A percentile compares a stretch with the other conserved stretches of the same genome.
phyloP scores from a whole-genome alignment of 768 basidiomycete genomes.

The Chalciporus sphaerocephalus region DNA sequence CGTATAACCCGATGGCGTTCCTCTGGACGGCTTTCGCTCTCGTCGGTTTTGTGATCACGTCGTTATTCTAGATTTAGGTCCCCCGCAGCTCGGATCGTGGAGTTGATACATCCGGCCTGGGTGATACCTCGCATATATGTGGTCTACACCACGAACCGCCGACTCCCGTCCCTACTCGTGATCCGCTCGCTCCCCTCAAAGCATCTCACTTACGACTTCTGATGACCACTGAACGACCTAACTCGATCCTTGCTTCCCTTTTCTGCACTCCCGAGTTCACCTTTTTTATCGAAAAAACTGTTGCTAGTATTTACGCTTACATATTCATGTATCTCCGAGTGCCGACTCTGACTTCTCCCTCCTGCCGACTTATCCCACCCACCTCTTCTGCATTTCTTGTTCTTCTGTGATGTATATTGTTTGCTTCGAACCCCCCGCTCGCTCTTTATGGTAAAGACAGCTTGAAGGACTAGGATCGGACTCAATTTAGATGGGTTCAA shows the following conservation, averaged over 20 bases:
- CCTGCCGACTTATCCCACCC: no score
- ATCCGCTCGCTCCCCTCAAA: no score
- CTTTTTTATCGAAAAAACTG: no score
- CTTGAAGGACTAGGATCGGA: no score
- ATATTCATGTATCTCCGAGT: no score
- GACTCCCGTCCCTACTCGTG: neutral
- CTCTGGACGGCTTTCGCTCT: slow-evolving; percentile 17
- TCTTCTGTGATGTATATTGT: no score
- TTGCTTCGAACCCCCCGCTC: neutral
- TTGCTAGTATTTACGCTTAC: neutral
- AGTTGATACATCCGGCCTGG: neutral
- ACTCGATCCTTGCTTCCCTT: no score
- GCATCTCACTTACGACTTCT: neutral
- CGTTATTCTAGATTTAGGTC: slow-evolving; percentile 11
- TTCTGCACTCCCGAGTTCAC: no score
- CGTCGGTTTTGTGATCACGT: slow-evolving; percentile 7
- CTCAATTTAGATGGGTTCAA: no score
- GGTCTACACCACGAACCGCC: no score
- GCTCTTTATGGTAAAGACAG: neutral
- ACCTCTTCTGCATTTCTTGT: neutral
- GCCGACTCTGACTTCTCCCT: no score
- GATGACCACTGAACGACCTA: neutral
- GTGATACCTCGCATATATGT: no score
- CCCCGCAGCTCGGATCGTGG: neutral
- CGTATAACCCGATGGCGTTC: slow-evolving; percentile 4